Percentiles rank a stretch among this genome's conserved stretches.
These are phyloP conservation scores for Craspedostauros australis DNA, from an alignment of 108 stramenopile genomes.

Conservation along the genomic window DNA sequence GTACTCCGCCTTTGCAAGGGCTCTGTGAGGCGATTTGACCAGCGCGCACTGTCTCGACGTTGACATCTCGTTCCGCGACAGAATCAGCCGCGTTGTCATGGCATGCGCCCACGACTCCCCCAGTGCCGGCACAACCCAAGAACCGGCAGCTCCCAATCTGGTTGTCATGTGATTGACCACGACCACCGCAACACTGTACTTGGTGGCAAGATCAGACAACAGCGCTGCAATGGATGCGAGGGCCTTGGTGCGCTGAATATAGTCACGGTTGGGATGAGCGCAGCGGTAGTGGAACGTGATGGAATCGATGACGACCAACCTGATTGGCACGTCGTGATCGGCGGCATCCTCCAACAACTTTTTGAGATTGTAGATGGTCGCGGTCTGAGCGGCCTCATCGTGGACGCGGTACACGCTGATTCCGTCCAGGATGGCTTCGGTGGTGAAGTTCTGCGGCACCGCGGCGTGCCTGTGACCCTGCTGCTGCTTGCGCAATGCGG, in stretches of 20 bases:
- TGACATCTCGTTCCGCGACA: constrained; percentile 11
- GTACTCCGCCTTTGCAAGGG: too few species aligned
- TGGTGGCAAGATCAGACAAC: constrained; percentile 61
- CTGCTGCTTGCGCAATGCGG: constrained; percentile 4
- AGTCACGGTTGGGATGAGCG: constrained; percentile 13
- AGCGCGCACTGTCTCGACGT: constrained; percentile 44
- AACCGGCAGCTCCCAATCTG: constrained; percentile 23
- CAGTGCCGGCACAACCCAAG: constrained; percentile 75
- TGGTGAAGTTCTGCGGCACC: constrained; percentile 35
- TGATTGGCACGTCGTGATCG: constrained; percentile 27
- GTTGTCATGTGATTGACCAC: constrained; percentile 96
- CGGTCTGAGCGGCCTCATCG: constrained; percentile 76
- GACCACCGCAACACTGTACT: constrained; percentile 71
- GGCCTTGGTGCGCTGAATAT: constrained; percentile 52
- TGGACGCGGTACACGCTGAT: constrained; percentile 93
- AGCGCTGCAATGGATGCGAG: constrained; percentile 62
- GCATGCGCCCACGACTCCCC: constrained; percentile 96
- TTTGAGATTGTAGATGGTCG: constrained; percentile 64
- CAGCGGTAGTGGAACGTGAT: constrained; percentile 91
- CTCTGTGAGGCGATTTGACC: constrained; percentile 72
- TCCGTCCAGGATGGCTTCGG: constrained; percentile 58
- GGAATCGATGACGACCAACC: constrained; percentile 85
- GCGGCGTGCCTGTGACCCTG: background rate
- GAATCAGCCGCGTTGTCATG: constrained; percentile 73
- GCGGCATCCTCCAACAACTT: constrained; percentile 37